Evolutionary conservation across 129 eudicot genomes (phyloP).

Genomic region (Calendula officinalis): DNA sequence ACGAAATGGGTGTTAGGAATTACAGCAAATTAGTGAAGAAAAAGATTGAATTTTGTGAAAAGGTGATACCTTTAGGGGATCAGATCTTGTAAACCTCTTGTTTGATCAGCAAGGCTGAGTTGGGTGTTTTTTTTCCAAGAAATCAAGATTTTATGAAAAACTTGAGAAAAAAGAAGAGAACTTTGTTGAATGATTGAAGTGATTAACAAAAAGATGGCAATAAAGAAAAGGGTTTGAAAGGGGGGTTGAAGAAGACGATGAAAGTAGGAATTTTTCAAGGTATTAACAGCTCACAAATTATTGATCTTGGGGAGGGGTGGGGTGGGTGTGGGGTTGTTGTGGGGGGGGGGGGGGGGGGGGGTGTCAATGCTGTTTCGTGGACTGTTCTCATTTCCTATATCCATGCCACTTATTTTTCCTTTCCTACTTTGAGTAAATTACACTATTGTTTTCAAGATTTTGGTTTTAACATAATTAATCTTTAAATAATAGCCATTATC

Average conservation of each 20-base stretch:
- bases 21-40: not conserved
- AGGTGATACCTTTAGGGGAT: not conserved
- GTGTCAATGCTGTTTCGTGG: conserved; percentile 41
- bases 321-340: not conserved
- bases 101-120: conserved; percentile 8
- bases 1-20: conserved; percentile 13
- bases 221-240: conserved; percentile 6
- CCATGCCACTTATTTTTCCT: not conserved
- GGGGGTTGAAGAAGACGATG: conserved; percentile 36
- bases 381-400: conserved; percentile 15
- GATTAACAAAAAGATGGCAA: conserved; percentile 2
- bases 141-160: conserved; percentile 4
- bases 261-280: conserved; percentile 37
- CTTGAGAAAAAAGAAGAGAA: not conserved
- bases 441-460: conserved; percentile 15
- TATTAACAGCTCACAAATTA: conserved; percentile 29
- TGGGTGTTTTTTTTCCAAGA: not conserved
- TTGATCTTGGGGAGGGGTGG: conserved; percentile 5
- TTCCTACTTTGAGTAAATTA: conserved; percentile 23
- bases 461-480: conserved; percentile 10
- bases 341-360: not conserved
- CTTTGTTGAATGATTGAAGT: conserved; percentile 6
- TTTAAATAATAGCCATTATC: not conserved
- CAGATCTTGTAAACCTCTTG: conserved; percentile 15
- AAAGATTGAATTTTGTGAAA: conserved; percentile 21